Percentiles rank a stretch among this genome's conserved stretches.
Conservation (phyloP, 225 moss, liverwort and hornwort species). For the Bryoerythrophyllum caledonicum region DNA sequence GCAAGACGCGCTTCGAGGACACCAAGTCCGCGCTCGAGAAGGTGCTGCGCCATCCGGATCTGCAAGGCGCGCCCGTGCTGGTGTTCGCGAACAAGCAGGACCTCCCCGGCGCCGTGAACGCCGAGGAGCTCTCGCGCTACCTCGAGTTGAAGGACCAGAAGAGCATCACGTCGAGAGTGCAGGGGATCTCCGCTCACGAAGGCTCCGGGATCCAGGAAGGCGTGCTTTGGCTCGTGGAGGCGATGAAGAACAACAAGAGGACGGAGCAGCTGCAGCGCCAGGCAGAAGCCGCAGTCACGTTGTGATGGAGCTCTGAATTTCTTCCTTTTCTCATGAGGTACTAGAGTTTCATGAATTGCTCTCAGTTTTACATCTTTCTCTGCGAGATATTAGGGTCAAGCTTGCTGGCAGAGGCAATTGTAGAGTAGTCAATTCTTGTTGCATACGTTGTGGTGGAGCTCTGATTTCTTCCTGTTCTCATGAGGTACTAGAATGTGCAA, state of each 20-base stretch:
- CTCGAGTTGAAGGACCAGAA: constrained; percentile 76
- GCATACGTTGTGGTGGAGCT: constrained; percentile 44
- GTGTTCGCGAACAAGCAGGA: constrained; percentile 98
- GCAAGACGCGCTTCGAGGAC: constrained; percentile 81
- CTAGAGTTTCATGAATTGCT: neutral
- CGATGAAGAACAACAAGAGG: constrained; percentile 82
- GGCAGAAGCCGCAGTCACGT: constrained; percentile 73
- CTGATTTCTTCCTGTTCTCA: neutral
- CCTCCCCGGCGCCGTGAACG: constrained; percentile 71
- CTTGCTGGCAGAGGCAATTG: neutral
- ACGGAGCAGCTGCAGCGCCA: constrained; percentile 82
- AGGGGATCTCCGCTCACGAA: constrained; percentile 91
- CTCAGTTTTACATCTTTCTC: neutral
- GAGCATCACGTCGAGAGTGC: constrained; percentile 58
- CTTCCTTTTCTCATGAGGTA: constrained; percentile 1
- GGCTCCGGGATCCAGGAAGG: constrained; percentile 92
- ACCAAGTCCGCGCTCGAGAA: constrained; percentile 90
- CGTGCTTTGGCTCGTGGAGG: constrained; percentile 94
- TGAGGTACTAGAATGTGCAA: constrained; percentile 1
- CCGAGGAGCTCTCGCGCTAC: constrained; percentile 71
- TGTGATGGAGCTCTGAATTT: constrained; percentile 32
- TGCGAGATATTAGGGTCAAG: constrained; percentile 11
- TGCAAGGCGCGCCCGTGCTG: constrained; percentile 90
- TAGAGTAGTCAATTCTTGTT: constrained; percentile 3
- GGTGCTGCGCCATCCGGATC: constrained; percentile 83